Evolutionary conservation across 768 basidiomycete species (phyloP).

Genomic region (Tricholoma sp.): DNA sequence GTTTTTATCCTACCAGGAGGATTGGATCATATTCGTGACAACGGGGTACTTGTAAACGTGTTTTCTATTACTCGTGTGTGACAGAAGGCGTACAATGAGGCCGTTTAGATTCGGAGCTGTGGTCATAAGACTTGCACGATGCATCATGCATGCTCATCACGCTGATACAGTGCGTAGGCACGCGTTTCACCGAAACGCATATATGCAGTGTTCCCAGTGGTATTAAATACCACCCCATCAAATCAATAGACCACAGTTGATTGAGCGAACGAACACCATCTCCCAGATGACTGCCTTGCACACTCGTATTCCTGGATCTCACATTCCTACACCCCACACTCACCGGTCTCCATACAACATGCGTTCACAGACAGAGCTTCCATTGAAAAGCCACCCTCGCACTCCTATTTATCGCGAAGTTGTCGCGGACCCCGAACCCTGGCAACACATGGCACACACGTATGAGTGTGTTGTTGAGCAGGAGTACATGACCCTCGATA

Average conservation of each 20-base stretch:
- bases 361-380: conserved; percentile 5
- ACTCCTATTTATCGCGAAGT: conserved; percentile 3
- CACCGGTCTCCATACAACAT: conserved; percentile 2
- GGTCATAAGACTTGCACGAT: conserved; percentile 7
- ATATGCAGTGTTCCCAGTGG: conserved; percentile 5
- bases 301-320: not conserved
- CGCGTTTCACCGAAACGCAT: conserved; percentile 9
- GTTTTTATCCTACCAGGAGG: conserved; percentile 11
- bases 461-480: conserved; percentile 52
- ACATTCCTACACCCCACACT: conserved; percentile 1
- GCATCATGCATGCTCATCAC: conserved; percentile 29
- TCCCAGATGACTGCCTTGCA: conserved; percentile 9
- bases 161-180: conserved; percentile 26
- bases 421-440: conserved; percentile 21
- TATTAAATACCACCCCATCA: not conserved
- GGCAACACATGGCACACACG: conserved; percentile 39
- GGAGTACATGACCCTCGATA: conserved; percentile 37
- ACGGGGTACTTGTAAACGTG: conserved; percentile 15
- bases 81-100: conserved; percentile 6
- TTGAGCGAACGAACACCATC: not conserved
- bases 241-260: not conserved
- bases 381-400: conserved; percentile 1
- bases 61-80: conserved; percentile 2
- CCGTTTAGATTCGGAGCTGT: not conserved
- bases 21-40: not conserved